Evolutionary conservation across 2,329 filamentous ascomycete species (phyloP).

Genomic region (Trematosphaeria pertusa): DNA sequence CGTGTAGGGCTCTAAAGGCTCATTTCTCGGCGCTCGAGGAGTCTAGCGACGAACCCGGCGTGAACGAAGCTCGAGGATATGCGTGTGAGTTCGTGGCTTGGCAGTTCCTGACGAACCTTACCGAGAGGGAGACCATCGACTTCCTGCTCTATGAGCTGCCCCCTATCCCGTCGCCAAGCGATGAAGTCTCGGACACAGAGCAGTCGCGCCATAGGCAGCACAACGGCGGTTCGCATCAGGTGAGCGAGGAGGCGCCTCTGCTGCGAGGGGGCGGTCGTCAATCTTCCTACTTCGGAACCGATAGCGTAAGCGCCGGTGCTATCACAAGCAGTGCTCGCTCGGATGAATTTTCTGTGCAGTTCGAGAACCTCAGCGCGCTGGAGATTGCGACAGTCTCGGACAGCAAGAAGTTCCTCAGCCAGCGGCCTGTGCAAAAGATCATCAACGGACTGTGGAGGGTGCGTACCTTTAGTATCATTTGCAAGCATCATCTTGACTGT

Average conservation of each 20-base stretch:
- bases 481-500: background rate
- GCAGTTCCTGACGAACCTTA: constrained; percentile 75
- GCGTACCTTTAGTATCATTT: background rate
- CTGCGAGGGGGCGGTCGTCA: constrained; percentile 19
- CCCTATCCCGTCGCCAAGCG: constrained; percentile 21
- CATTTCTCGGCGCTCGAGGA: constrained; percentile 70
- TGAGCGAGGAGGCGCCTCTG: background rate
- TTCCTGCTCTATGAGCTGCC: constrained; percentile 78
- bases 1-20: constrained; percentile 78
- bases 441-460: constrained; percentile 78
- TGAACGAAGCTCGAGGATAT: constrained; percentile 72
- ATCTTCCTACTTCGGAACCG: constrained; percentile 36
- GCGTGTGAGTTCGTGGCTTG: constrained; percentile 84
- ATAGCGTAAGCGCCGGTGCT: constrained; percentile 21
- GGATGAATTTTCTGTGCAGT: constrained; percentile 72
- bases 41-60: constrained; percentile 64
- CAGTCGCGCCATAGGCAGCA: constrained; percentile 9
- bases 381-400: constrained; percentile 84
- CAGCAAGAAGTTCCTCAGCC: constrained; percentile 84
- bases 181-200: constrained; percentile 16
- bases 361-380: constrained; percentile 81
- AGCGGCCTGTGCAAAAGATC: constrained; percentile 81
- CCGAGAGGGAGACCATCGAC: constrained; percentile 75
- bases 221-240: constrained; percentile 15
- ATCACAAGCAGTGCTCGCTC: constrained; percentile 50